Percentiles rank a stretch among this genome's conserved stretches.
These are phyloP conservation scores for Obelidium mucronatum DNA, from an alignment of 192 early-diverging fungal species.

Conservation along the genomic window DNA sequence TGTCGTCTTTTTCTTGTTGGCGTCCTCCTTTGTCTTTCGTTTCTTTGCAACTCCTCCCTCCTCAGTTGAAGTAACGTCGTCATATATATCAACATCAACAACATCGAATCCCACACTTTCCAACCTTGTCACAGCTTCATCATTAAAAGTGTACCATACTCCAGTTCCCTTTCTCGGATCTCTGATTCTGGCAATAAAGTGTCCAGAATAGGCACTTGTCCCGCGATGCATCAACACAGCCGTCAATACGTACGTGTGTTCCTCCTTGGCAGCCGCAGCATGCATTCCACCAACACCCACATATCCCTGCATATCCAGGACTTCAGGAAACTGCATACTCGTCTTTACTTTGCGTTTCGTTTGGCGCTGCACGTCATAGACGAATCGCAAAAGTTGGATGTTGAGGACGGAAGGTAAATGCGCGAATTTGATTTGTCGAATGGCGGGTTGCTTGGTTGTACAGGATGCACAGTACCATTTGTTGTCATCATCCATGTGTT, in stretches of 20 bases:
- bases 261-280: neutral
- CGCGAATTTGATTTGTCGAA: neutral
- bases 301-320: slow-evolving; percentile 18
- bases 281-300: neutral
- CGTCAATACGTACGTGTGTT: neutral
- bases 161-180: neutral
- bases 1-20: slow-evolving; percentile 4
- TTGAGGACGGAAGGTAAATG: slow-evolving; percentile 26
- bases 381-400: slow-evolving; percentile 37
- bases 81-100: slow-evolving; percentile 7
- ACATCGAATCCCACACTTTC: slow-evolving; percentile 3
- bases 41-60: neutral
- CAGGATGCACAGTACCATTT: slow-evolving; percentile 60
- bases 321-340: slow-evolving; percentile 18
- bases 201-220: slow-evolving; percentile 24
- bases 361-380: slow-evolving; percentile 28
- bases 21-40: slow-evolving; percentile 5
- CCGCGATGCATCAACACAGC: slow-evolving; percentile 22
- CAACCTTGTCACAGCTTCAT: slow-evolving; percentile 6
- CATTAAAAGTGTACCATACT: slow-evolving; percentile 20
- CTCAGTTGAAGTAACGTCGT: neutral
- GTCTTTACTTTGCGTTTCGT: slow-evolving; percentile 33
- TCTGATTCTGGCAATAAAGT: slow-evolving; percentile 23
- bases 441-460: slow-evolving; percentile 29
- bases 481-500: slow-evolving; percentile 86